Conservation (phyloP, 2,329 filamentous ascomycete species). For the Diaporthe ilicicola region DNA sequence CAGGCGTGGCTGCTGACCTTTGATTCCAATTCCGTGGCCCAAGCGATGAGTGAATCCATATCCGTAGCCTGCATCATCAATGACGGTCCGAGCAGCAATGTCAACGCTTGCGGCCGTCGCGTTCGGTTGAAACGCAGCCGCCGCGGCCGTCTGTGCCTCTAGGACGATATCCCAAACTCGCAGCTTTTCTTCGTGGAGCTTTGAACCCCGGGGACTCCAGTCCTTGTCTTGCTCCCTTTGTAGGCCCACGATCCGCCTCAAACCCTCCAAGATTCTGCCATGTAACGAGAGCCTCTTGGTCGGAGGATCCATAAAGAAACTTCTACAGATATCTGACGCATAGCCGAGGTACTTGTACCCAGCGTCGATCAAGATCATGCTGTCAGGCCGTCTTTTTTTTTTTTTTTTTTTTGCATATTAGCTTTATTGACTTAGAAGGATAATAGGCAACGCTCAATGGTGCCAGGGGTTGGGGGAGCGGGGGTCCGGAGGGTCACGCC, state of each 20-base stretch:
- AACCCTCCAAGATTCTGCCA: background rate
- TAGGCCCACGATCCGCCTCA: background rate
- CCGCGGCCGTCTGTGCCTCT: constrained; percentile 67
- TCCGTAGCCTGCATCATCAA: constrained; percentile 66
- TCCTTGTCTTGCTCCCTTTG: background rate
- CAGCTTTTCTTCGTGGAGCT: constrained; percentile 57
- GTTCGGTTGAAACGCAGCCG: constrained; percentile 57
- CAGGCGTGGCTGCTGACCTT: constrained; percentile 45
- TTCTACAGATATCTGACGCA: constrained; percentile 70
- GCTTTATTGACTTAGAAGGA: background rate
- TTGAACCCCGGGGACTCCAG: constrained; percentile 15
- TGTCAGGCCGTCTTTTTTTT: too few relatives aligned
- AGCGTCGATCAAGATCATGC: constrained; percentile 70
- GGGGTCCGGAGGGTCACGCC: too few relatives aligned
- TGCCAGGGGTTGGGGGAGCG: too few relatives aligned
- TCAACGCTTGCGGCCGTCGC: constrained; percentile 67
- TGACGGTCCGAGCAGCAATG: constrained; percentile 65
- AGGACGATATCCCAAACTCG: constrained; percentile 68
- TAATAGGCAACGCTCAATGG: too few relatives aligned
- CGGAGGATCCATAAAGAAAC: constrained; percentile 61
- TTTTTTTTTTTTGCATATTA: constrained; percentile 40
- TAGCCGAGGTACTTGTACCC: constrained; percentile 70
- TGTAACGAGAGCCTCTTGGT: background rate
- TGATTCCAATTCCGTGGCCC: constrained; percentile 72
- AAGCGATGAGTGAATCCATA: constrained; percentile 68